A percentile compares a stretch with the other conserved stretches of the same genome.
These are phyloP conservation scores for Russula griseocarnosa DNA, from an alignment of 768 basidiomycete species.

Conservation along the genomic window DNA sequence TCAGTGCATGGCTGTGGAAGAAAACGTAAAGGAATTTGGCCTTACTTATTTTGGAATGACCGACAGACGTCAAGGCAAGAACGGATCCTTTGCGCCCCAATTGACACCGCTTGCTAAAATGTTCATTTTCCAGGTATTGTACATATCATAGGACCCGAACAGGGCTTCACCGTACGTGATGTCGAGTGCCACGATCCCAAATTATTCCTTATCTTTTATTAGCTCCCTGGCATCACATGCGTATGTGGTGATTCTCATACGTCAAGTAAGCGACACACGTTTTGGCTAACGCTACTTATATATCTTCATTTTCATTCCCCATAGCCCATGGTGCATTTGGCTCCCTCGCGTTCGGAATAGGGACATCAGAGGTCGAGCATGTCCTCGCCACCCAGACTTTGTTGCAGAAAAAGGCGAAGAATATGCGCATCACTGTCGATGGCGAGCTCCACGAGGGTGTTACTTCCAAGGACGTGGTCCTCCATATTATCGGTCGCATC, in stretches of 20 bases:
- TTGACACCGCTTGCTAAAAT: conserved; percentile 4
- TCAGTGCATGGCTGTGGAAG: conserved; percentile 56
- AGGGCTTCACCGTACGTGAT: conserved; percentile 52
- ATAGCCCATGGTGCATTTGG: conserved; percentile 63
- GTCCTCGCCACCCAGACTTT: conserved; percentile 65
- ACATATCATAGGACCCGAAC: conserved; percentile 63
- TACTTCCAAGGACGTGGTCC: conserved; percentile 59
- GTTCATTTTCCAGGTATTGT: conserved; percentile 40
- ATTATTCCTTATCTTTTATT: not conserved
- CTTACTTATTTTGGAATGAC: conserved; percentile 65
- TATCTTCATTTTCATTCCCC: conserved; percentile 6
- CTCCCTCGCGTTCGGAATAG: conserved; percentile 63
- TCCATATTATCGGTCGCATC: conserved; percentile 61
- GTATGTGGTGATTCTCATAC: conserved; percentile 68
- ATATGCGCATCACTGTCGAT: conserved; percentile 62
- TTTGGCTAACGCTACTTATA: not conserved
- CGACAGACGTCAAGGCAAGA: conserved; percentile 56
- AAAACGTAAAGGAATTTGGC: conserved; percentile 63
- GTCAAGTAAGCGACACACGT: conserved; percentile 41
- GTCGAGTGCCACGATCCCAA: not conserved
- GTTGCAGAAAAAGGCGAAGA: conserved; percentile 57
- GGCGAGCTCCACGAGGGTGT: conserved; percentile 53
- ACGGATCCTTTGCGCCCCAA: not conserved
- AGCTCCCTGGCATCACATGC: conserved; percentile 46
- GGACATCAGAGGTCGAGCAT: conserved; percentile 66